A percentile compares a stretch with the other conserved stretches of the same genome.
Conservation (phyloP, 23 red algal species). For the Rhodosorus marinus region DNA sequence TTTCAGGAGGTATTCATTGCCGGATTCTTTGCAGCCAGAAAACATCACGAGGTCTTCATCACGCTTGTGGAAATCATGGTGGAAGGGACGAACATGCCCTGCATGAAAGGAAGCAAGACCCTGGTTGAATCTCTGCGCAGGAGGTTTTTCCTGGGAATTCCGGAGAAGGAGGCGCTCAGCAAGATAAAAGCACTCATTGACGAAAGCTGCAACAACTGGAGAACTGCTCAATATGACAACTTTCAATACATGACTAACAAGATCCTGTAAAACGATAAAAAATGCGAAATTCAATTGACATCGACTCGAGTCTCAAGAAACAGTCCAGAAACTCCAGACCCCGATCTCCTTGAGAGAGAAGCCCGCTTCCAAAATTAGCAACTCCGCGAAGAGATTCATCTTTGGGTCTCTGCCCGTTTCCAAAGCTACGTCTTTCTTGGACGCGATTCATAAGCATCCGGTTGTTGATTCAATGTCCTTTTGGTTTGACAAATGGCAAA, state of each 20-base stretch:
- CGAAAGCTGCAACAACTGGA: slow-evolving; percentile 74
- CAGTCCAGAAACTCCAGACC: no score
- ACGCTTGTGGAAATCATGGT: slow-evolving; percentile 95
- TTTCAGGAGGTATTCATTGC: slow-evolving; percentile 89
- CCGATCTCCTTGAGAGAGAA: no score
- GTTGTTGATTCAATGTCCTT: no score
- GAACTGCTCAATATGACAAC: slow-evolving; percentile 73
- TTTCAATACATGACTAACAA: slow-evolving; percentile 90
- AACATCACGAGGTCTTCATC: slow-evolving; percentile 84
- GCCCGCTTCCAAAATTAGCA: no score
- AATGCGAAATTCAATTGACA: no score
- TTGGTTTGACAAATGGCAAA: no score
- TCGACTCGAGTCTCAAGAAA: no score
- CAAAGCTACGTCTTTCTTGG: no score
- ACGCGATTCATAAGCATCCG: no score
- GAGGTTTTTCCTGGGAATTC: slow-evolving; percentile 54
- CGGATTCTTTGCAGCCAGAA: slow-evolving; percentile 80
- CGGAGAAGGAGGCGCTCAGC: slow-evolving; percentile 74
- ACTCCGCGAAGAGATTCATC: no score
- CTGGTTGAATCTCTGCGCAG: slow-evolving; percentile 75
- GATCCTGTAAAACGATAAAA: slow-evolving; percentile 8
- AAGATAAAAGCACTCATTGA: slow-evolving; percentile 65
- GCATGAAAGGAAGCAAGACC: slow-evolving; percentile 69
- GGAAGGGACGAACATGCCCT: slow-evolving; percentile 76
- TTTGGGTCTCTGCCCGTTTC: no score